These are phyloP conservation scores for Inga laurina DNA, from an alignment of 306 rosid genomes.

Conservation along the genomic window DNA sequence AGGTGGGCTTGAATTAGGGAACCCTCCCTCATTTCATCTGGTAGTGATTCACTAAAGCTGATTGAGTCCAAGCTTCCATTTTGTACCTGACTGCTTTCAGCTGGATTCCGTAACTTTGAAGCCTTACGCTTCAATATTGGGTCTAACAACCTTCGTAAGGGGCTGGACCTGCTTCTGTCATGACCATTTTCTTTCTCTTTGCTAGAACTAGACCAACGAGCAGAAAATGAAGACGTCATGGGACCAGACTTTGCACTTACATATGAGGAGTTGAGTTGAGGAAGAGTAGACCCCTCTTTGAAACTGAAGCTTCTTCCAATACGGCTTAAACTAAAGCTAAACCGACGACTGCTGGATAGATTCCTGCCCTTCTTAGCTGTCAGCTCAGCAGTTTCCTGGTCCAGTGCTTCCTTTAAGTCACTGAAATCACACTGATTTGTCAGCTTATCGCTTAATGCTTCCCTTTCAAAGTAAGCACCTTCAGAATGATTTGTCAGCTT, in stretches of 20 bases:
- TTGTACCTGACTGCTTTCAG: conserved; percentile 36
- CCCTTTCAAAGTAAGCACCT: conserved; percentile 36
- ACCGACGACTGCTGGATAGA: conserved; percentile 56
- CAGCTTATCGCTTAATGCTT: conserved; percentile 25
- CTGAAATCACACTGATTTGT: conserved; percentile 35
- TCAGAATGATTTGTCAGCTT: conserved; percentile 25
- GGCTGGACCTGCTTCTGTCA: conserved; percentile 71
- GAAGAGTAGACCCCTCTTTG: conserved; percentile 63
- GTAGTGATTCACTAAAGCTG: conserved; percentile 36
- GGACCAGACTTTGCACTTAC: conserved; percentile 73
- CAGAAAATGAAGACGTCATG: conserved; percentile 50
- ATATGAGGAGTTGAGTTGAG: conserved; percentile 54
- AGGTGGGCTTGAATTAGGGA: conserved; percentile 65
- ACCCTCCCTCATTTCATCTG: conserved; percentile 47
- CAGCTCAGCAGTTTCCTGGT: conserved; percentile 49
- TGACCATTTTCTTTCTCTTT: conserved; percentile 54
- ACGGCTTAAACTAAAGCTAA: conserved; percentile 70
- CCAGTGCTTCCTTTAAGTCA: conserved; percentile 33
- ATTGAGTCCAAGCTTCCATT: conserved; percentile 45
- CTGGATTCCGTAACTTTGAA: conserved; percentile 41
- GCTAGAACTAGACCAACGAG: conserved; percentile 37
- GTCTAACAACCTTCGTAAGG: conserved; percentile 72
- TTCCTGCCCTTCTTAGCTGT: conserved; percentile 38
- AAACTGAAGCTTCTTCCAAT: conserved; percentile 89
- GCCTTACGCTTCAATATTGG: conserved; percentile 70